Conservation (phyloP, 2,329 filamentous ascomycete genomes). For the Gliomastix tumulicola region DNA sequence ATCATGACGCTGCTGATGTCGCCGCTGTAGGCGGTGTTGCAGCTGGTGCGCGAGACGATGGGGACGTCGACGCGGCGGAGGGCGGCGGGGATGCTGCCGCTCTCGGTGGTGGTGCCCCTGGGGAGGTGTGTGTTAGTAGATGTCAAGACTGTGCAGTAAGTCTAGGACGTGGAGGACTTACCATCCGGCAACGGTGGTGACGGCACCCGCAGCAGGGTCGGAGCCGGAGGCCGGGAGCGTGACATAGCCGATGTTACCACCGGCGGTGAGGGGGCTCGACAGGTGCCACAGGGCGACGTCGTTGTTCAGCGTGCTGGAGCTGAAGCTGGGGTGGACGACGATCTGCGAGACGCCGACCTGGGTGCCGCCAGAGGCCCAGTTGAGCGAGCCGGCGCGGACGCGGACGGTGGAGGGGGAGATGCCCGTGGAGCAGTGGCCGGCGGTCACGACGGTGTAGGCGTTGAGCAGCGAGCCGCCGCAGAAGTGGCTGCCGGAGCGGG, state of each 20-base stretch:
- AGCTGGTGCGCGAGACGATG: slow-evolving; percentile 16
- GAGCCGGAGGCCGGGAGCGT: slow-evolving; percentile 13
- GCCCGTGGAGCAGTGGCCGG: slow-evolving; percentile 16
- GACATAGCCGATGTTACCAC: slow-evolving; percentile 15
- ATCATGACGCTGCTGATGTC: slow-evolving; percentile 19
- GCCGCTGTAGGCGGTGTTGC: slow-evolving; percentile 12
- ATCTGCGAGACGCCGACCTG: slow-evolving; percentile 15
- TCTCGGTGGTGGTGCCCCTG: slow-evolving; percentile 7
- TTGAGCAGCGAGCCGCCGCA: slow-evolving; percentile 20
- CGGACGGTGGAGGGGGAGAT: neutral
- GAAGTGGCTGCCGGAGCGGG: slow-evolving; percentile 9
- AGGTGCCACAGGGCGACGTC: slow-evolving; percentile 20
- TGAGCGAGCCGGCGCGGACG: slow-evolving; percentile 1
- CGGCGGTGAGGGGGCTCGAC: slow-evolving; percentile 11
- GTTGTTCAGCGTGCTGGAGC: slow-evolving; percentile 9
- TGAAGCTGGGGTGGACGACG: slow-evolving; percentile 14
- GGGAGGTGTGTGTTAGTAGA: neutral
- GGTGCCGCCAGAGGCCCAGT: slow-evolving; percentile 12
- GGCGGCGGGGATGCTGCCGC: slow-evolving; percentile 6
- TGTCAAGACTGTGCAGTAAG: neutral
- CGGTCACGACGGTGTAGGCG: slow-evolving; percentile 21
- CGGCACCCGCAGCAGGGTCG: slow-evolving; percentile 13
- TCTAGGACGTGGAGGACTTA: slow-evolving; percentile 9
- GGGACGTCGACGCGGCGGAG: slow-evolving; percentile 20
- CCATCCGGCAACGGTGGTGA: slow-evolving; percentile 17